Evolutionary conservation across 1,284 basidiomycete species (phyloP), one percentile per base, ranked within the genome.

Genomic region (Takashimella koratensis): DNA sequence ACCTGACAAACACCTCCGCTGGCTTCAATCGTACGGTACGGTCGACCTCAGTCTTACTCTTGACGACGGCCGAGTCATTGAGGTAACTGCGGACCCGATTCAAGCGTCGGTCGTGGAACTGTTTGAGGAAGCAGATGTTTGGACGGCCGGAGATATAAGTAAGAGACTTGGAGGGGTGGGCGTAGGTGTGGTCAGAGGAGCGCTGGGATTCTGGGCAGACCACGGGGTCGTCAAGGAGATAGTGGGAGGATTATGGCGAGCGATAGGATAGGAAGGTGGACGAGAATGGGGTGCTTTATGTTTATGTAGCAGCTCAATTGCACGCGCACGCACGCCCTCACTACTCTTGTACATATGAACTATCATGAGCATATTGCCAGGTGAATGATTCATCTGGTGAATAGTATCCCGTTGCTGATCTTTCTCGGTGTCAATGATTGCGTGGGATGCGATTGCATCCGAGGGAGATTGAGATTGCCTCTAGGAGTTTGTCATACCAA

Each of bases 101-200:
- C 90, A 96, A 71, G 94, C 92, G 5, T 86, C 89, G 0, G 83
- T 95, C 52, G 85, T 92, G 42, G 91, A 95, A 66, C 76, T 92
- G 4, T 96, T 96, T 70, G 86, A 85, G 1, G 77, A 82, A 51
- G 82, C 85, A 71, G 79, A 87, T 84, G 47, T 20, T 72, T 69
- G 59, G 54, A 43, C 45, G 3, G 43, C 64, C 3, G 52, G 84
- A 21, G 85, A 86, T 8, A 77, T 96, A 8, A 79, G 83, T 3
- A 71, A 75, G 4, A 79, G 79, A 26, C 82, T 94, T 12, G 84
- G 85, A 1, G 77, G 82, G 2, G 79, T 86, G 1, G 86, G 89
- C 53, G 75, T 81, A 44, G 77, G 79, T 6, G 77, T 82, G 0
- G 82, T 88, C 1, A 74, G 86, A 49, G 87, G 85, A 62, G 90